A percentile compares a stretch with the other conserved stretches of the same genome.
Evolutionary conservation across 1,139 yeast species (phyloP).

Genomic region (Geotrichum fermentans): DNA sequence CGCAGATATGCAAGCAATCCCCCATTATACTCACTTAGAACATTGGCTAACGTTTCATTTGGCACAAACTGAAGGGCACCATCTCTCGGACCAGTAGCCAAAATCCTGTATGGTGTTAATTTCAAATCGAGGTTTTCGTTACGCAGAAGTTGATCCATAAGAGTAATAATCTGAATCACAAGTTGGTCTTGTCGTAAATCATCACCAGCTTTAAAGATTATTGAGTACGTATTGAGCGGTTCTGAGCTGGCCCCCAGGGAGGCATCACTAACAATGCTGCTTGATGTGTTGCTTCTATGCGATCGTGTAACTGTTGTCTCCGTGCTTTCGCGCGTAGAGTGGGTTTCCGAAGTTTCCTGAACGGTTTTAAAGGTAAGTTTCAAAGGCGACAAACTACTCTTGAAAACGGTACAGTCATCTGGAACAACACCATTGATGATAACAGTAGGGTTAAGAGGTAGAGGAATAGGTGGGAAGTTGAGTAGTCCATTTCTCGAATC

Average conservation of each 20-base stretch:
- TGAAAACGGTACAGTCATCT: constrained; percentile 78
- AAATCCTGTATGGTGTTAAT: constrained; percentile 81
- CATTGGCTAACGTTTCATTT: constrained; percentile 82
- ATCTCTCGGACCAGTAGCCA: constrained; percentile 86
- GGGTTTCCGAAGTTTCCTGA: not conserved
- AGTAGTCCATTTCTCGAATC: constrained; percentile 41
- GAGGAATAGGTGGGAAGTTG: constrained; percentile 53
- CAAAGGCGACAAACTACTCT: constrained; percentile 83
- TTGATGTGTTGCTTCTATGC: not conserved
- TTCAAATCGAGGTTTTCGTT: constrained; percentile 87
- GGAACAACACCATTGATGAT: constrained; percentile 71
- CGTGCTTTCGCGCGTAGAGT: not conserved
- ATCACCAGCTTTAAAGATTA: constrained; percentile 95
- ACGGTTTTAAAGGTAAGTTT: constrained; percentile 69
- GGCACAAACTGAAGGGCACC: constrained; percentile 93
- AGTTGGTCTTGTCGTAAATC: constrained; percentile 94
- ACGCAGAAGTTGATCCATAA: constrained; percentile 84
- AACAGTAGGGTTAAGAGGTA: constrained; percentile 69
- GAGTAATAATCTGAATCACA: constrained; percentile 81
- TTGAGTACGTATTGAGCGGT: constrained; percentile 56
- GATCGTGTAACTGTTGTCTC: not conserved
- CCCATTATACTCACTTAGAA: constrained; percentile 63
- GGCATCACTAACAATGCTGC: constrained; percentile 1
- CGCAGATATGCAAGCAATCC: constrained; percentile 67
- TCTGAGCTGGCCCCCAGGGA: constrained; percentile 24